Conservation (phyloP, 768 basidiomycete genomes). For the Tylopilus rubrobrunneus region DNA sequence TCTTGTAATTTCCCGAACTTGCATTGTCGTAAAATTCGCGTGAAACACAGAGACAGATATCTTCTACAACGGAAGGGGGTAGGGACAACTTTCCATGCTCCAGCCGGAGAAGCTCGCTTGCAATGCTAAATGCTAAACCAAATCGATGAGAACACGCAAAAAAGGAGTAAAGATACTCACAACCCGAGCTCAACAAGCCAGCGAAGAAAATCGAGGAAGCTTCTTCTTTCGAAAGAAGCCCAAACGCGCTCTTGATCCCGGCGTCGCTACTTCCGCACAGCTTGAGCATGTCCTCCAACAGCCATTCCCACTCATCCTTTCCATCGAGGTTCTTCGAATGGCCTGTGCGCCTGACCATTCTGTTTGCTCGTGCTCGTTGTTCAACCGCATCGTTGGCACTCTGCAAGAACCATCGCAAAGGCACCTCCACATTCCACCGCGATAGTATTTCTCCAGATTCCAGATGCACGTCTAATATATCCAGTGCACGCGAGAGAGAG, state of each 20-base stretch:
- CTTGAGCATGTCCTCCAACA: conserved; percentile 89
- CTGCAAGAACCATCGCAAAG: conserved; percentile 87
- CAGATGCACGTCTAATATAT: conserved; percentile 90
- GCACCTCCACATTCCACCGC: conserved; percentile 80
- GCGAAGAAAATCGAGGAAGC: conserved; percentile 79
- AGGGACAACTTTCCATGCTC: conserved; percentile 46
- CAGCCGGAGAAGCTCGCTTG: conserved; percentile 56
- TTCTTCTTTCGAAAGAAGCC: conserved; percentile 65
- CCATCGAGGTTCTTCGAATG: conserved; percentile 51
- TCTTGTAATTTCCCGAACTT: conserved; percentile 83
- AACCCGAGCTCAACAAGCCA: conserved; percentile 81
- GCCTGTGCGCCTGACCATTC: conserved; percentile 74
- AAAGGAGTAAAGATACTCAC: conserved; percentile 49
- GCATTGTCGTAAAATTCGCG: conserved; percentile 96
- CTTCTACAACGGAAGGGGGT: conserved; percentile 53
- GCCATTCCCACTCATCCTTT: conserved; percentile 78
- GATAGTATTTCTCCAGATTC: conserved; percentile 91
- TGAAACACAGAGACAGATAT: conserved; percentile 75
- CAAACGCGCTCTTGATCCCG: conserved; percentile 73
- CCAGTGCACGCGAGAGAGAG: conserved; percentile 78
- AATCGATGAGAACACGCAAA: conserved; percentile 7
- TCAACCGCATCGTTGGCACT: conserved; percentile 60
- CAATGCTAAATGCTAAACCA: conserved; percentile 62
- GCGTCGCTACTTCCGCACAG: conserved; percentile 62
- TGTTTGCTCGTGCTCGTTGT: conserved; percentile 82